Conservation (phyloP, 345 rosid species). For the Hirschfeldia incana region DNA sequence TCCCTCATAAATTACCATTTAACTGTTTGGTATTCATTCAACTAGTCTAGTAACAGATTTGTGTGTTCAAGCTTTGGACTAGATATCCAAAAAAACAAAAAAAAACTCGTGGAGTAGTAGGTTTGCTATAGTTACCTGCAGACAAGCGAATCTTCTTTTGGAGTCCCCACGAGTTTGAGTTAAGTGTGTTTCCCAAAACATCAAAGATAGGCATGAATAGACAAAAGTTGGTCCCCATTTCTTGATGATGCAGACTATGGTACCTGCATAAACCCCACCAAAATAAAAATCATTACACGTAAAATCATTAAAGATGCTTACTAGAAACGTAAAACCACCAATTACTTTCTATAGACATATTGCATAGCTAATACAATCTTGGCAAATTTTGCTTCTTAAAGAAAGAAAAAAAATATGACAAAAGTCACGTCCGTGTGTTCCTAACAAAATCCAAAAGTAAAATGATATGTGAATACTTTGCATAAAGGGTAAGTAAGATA, state of each 20-base stretch:
- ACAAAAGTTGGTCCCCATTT: conserved; percentile 84
- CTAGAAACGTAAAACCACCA: background rate
- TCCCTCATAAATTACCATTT: conserved; percentile 9
- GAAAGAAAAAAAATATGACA: conserved; percentile 8
- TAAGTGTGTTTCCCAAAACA: conserved; percentile 68
- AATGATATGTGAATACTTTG: background rate
- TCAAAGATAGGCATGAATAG: conserved; percentile 96
- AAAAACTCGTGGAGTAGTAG: background rate
- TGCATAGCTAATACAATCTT: conserved; percentile 10
- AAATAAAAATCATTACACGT: background rate
- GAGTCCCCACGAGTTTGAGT: conserved; percentile 68
- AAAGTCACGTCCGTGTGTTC: conserved; percentile 24
- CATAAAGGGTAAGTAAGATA: conserved; percentile 11
- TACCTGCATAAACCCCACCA: conserved; percentile 54
- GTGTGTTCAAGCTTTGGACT: conserved; percentile 4
- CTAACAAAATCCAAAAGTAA: conserved; percentile 23
- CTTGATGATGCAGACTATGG: conserved; percentile 81
- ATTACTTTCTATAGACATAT: conserved; percentile 22
- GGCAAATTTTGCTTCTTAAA: background rate
- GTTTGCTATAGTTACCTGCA: conserved; percentile 45
- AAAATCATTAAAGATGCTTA: background rate
- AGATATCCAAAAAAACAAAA: background rate
- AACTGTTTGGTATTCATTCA: conserved; percentile 21
- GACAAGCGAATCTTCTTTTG: conserved; percentile 54
- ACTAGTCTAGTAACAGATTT: background rate